phyloP scores from a whole-genome alignment of 2,329 filamentous ascomycete genomes.

The Paecilomyces fulvus region DNA sequence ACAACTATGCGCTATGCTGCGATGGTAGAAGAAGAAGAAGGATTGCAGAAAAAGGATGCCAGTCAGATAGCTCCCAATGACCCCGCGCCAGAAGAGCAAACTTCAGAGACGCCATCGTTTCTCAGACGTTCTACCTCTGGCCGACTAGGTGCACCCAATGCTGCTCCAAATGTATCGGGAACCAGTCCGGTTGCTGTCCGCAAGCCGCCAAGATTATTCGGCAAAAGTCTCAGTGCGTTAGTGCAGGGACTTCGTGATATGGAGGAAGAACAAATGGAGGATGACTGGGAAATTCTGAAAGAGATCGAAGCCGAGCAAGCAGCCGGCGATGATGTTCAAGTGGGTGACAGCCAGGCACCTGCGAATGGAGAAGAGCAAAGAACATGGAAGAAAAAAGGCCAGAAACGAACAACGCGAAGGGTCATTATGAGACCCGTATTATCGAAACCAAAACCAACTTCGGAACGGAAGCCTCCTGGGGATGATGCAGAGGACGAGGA shows the following conservation, averaged over 20 bases:
- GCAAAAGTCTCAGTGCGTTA: conserved; percentile 30
- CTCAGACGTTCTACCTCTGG: conserved; percentile 29
- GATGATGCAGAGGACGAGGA: conserved; percentile 10
- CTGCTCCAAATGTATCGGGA: conserved; percentile 8
- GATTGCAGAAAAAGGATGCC: conserved; percentile 6
- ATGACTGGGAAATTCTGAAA: conserved; percentile 35
- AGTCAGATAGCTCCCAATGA: conserved; percentile 2
- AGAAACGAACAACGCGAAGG: conserved; percentile 40
- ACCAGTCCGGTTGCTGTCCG: conserved; percentile 31
- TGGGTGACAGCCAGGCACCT: conserved; percentile 29
- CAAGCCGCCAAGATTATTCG: conserved; percentile 27
- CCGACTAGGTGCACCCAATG: conserved; percentile 12
- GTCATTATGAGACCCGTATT: conserved; percentile 36
- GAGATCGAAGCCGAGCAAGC: conserved; percentile 34
- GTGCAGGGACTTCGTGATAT: conserved; percentile 32
- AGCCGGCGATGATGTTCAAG: conserved; percentile 18
- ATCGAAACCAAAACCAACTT: conserved; percentile 21
- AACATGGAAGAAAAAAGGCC: conserved; percentile 41
- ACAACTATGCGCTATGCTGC: conserved; percentile 35
- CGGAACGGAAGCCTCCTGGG: conserved; percentile 9
- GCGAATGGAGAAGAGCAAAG: conserved; percentile 6
- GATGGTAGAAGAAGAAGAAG: conserved; percentile 27
- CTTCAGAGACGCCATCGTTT: conserved; percentile 31
- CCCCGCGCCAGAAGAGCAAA: conserved; percentile 7
- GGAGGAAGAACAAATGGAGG: conserved; percentile 33